These are phyloP conservation scores for Hanseniaspora thailandica DNA, from an alignment of 805 yeast species.

Conservation along the genomic window DNA sequence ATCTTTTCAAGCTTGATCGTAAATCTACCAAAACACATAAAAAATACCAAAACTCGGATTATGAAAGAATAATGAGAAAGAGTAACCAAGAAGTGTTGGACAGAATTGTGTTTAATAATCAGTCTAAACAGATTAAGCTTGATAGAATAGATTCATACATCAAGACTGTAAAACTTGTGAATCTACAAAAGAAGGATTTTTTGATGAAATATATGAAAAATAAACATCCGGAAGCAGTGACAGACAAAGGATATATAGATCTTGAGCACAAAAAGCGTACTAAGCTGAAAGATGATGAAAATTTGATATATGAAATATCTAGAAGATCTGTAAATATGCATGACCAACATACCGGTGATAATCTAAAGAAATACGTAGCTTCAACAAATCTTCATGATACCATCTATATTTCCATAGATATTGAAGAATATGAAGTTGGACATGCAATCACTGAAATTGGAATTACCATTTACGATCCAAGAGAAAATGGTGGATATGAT, in stretches of 20 bases:
- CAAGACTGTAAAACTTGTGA: background rate
- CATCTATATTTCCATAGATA: slow-evolving; percentile 39
- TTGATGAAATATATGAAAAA: background rate
- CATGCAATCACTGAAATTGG: slow-evolving; percentile 45
- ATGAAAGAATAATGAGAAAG: background rate
- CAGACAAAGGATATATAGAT: background rate
- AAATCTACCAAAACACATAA: background rate
- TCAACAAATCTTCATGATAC: slow-evolving; percentile 18
- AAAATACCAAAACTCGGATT: background rate
- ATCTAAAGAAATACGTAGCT: background rate
- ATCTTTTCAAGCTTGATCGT: background rate
- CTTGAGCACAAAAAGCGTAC: background rate
- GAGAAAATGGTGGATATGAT: slow-evolving; percentile 30
- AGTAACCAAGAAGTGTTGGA: background rate
- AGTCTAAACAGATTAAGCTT: background rate
- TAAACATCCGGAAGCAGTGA: background rate
- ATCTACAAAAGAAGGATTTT: background rate
- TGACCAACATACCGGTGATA: background rate
- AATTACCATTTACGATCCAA: slow-evolving; percentile 44
- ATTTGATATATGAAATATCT: background rate
- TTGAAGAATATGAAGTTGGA: slow-evolving; percentile 45
- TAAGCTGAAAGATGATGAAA: background rate
- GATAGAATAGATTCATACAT: background rate
- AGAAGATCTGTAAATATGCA: background rate
- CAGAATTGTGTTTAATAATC: background rate